Conservation (phyloP, 2,329 filamentous ascomycete genomes). For the Mycocentrospora acerina region DNA sequence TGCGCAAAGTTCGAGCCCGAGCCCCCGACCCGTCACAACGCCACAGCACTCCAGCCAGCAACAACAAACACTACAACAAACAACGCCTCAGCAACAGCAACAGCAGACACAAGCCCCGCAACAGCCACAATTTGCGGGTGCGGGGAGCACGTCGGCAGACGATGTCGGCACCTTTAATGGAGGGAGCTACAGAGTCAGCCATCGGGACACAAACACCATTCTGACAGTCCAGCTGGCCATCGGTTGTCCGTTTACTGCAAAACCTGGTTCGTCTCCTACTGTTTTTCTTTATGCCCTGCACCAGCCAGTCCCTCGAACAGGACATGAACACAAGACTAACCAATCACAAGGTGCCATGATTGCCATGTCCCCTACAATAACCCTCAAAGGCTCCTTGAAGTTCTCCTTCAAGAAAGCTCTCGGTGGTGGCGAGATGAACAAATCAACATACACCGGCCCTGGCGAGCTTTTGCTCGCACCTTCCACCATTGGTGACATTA, state of each 20-base stretch:
- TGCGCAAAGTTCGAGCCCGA: slow-evolving; percentile 33
- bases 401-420: slow-evolving; percentile 93
- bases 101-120: slow-evolving; percentile 33
- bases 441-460: slow-evolving; percentile 81
- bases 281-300: neutral
- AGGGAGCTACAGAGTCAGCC: slow-evolving; percentile 88
- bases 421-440: slow-evolving; percentile 73
- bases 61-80: neutral
- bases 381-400: slow-evolving; percentile 77
- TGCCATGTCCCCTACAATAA: slow-evolving; percentile 87
- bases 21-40: slow-evolving; percentile 36
- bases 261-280: slow-evolving; percentile 60
- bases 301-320: neutral
- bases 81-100: slow-evolving; percentile 30
- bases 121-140: slow-evolving; percentile 33
- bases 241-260: slow-evolving; percentile 78
- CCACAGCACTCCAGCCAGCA: slow-evolving; percentile 30
- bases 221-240: slow-evolving; percentile 87
- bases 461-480: slow-evolving; percentile 88
- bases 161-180: slow-evolving; percentile 97
- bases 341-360: slow-evolving; percentile 73
- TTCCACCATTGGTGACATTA: slow-evolving; percentile 78
- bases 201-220: slow-evolving; percentile 87
- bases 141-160: slow-evolving; percentile 62
- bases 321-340: slow-evolving; percentile 4